Evolutionary conservation across 176 grass and related monocot species (phyloP), one percentile per base, ranked within the genome.

Genomic region (Cenchrus purpureus): DNA sequence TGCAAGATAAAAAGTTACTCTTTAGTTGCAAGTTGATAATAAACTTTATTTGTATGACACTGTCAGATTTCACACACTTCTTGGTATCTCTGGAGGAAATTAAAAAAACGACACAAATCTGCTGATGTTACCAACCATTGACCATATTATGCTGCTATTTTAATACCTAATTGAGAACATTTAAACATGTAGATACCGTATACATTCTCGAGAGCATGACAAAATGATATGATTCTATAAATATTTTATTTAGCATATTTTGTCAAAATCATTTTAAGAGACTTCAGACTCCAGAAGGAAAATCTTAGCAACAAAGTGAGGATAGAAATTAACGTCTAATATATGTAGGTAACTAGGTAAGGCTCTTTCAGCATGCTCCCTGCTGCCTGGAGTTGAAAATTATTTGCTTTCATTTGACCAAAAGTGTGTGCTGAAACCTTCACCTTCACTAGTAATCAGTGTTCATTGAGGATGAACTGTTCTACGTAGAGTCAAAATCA

Each of bases 331-430:
- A 40, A 40, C 31, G 4, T 75, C 29, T 56, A 56, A 75, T 55
- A 25, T 71, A 74, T 37, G 0, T 20, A 40, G 37, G 32, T 46
- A 46, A 46, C 45, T 8, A 8, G 37, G 37, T 11, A 56, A 34
- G 29, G 17, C 0, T 0, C 12, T 55, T 37, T 12, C 16, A 75
- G 56, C 54, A 37, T 19, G 31, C 29, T 20, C 15, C 29, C 25
- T 32, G 6, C 5, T 80, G 11, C 16, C 10, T 80, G 20, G 44
- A 20, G 45, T 67, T 52, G 63, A 20, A 69, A 50, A 14, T 68
- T 68, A 42, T 56, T 81, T 42, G 52, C 12, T 69, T 69, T 31
- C 51, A 57, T 57, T 70, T 45, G 40, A 81, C 34, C 61, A 43
- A 44, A 42, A 80, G 53, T 56, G 32, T n/a, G 25, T 69, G 25